Percentiles rank a stretch among this genome's conserved stretches.
phyloP scores from a whole-genome alignment of 768 basidiomycete species.

The Boletus subcaerulescens region DNA sequence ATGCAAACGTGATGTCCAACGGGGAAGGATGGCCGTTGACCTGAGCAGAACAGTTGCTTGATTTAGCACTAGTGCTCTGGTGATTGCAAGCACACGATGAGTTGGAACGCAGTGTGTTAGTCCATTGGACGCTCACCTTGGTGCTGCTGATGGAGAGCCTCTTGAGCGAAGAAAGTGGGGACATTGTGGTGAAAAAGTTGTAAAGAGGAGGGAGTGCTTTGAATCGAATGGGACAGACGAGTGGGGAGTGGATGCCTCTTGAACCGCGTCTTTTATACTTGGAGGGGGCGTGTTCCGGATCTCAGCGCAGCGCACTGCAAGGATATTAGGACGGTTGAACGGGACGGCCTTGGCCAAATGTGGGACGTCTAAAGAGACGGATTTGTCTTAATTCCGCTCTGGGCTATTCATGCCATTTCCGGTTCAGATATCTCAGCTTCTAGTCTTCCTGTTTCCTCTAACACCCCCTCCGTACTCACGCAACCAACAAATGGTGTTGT shows the following conservation, averaged over 20 bases:
- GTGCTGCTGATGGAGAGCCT: constrained; percentile 20
- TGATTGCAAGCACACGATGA: background rate
- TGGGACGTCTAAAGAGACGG: too few species aligned
- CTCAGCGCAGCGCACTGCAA: background rate
- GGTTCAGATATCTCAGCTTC: too few species aligned
- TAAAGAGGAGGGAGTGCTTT: background rate
- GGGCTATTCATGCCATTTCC: too few species aligned
- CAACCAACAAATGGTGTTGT: too few species aligned
- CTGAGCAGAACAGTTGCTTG: constrained; percentile 10
- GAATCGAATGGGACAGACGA: background rate
- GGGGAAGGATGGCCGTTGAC: constrained; percentile 18
- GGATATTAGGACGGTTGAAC: too few species aligned
- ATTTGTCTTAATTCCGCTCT: too few species aligned
- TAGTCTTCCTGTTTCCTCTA: too few species aligned
- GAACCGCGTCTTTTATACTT: constrained; percentile 20
- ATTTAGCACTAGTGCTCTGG: constrained; percentile 21
- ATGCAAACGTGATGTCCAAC: constrained; percentile 18
- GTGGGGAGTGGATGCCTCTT: background rate
- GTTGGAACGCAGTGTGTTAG: background rate
- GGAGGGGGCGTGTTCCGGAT: constrained; percentile 7
- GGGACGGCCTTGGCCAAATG: too few species aligned
- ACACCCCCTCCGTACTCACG: too few species aligned
- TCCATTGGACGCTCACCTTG: constrained; percentile 14
- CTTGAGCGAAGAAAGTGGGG: constrained; percentile 18
- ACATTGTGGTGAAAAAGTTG: constrained; percentile 10